Evolutionary conservation across 352 stramenopile genomes (phyloP).

Genomic region (Phytophthora quininea): DNA sequence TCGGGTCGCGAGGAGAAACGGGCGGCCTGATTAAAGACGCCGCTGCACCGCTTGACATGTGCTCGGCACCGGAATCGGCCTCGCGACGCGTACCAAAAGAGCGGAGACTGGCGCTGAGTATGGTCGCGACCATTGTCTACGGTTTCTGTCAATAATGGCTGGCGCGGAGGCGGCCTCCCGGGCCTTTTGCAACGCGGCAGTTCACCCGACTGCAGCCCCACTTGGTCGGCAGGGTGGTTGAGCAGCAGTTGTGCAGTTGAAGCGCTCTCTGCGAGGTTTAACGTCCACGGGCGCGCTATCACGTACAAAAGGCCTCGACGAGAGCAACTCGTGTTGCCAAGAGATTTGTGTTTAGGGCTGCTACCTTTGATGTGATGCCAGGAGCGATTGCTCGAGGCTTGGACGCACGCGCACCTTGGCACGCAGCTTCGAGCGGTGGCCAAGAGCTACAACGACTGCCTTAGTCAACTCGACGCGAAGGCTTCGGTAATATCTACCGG

Average conservation of each 20-base stretch:
- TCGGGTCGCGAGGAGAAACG: neutral
- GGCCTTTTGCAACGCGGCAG: neutral
- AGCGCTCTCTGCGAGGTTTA: too few species aligned
- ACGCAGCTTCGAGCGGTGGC: too few species aligned
- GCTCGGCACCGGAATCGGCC: neutral
- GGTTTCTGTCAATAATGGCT: neutral
- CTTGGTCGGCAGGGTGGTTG: too few species aligned
- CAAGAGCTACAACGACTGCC: too few species aligned
- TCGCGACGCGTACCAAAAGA: neutral
- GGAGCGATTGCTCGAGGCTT: neutral
- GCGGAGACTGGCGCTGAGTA: neutral
- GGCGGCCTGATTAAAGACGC: constrained; percentile 1
- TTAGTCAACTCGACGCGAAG: too few species aligned
- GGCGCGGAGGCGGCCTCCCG: too few species aligned
- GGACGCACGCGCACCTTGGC: too few species aligned
- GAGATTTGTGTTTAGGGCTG: neutral
- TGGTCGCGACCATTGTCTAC: neutral
- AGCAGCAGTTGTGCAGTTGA: too few species aligned
- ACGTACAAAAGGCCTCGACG: too few species aligned
- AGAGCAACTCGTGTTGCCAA: neutral
- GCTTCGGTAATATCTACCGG: too few species aligned
- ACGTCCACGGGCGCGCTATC: too few species aligned
- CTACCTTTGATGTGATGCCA: neutral
- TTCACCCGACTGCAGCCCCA: neutral
- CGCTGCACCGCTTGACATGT: neutral